Evolutionary conservation across 2,329 filamentous ascomycete genomes (phyloP).

Genomic region (Trichoderma endophyticum): DNA sequence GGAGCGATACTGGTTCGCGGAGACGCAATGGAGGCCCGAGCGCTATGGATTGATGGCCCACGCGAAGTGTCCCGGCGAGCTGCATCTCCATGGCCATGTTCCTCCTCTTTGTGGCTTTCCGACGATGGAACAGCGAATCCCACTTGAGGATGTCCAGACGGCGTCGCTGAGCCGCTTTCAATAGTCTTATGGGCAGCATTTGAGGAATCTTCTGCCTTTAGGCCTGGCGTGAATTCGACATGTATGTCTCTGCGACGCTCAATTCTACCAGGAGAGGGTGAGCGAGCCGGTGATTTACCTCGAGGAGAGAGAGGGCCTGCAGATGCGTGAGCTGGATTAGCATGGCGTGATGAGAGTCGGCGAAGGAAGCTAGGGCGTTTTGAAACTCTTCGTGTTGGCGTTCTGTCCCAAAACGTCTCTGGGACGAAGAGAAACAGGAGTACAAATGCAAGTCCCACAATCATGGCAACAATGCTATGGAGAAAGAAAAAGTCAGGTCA

Average conservation of each 20-base stretch:
- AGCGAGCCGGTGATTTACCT: slow-evolving; percentile 3
- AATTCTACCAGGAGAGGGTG: slow-evolving; percentile 22
- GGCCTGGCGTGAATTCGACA: slow-evolving; percentile 31
- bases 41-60: not conserved
- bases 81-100: not conserved
- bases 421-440: slow-evolving; percentile 88
- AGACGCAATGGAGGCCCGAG: not conserved
- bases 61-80: not conserved
- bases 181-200: not conserved
- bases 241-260: slow-evolving; percentile 29
- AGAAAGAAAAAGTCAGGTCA: not conserved
- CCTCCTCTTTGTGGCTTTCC: not conserved
- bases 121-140: no score
- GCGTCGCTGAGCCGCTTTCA: not conserved
- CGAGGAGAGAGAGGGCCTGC: slow-evolving; percentile 3
- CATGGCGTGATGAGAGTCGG: slow-evolving; percentile 44
- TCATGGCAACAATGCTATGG: slow-evolving; percentile 72
- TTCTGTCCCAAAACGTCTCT: slow-evolving; percentile 93
- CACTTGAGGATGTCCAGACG: not conserved
- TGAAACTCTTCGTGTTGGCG: slow-evolving; percentile 50
- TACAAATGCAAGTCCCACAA: slow-evolving; percentile 67
- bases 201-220: not conserved
- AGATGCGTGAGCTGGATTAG: slow-evolving; percentile 20
- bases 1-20: not conserved
- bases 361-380: slow-evolving; percentile 47